phyloP scores from a whole-genome alignment of 352 stramenopile species.

The Phytophthora colocasiae region DNA sequence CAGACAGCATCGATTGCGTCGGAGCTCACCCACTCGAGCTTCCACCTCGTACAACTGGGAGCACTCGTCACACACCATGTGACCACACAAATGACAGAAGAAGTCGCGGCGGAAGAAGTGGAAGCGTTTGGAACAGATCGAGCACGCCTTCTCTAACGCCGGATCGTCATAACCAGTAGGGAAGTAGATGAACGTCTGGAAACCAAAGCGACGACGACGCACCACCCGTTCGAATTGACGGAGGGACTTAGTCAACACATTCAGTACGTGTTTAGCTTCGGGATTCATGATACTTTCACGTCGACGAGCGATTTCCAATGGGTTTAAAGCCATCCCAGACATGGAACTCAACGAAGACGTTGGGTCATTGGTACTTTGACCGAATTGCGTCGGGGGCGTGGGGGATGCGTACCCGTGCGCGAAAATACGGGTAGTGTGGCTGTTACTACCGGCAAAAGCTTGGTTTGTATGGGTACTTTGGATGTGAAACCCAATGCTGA shows the following conservation, averaged over 20 bases:
- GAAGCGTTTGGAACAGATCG: slow-evolving; percentile 63
- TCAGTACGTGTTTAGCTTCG: slow-evolving; percentile 52
- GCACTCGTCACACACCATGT: slow-evolving; percentile 59
- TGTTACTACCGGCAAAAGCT: slow-evolving; percentile 37
- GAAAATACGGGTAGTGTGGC: slow-evolving; percentile 59
- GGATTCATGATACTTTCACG: slow-evolving; percentile 57
- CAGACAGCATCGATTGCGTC: slow-evolving; percentile 55
- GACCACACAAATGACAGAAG: slow-evolving; percentile 65
- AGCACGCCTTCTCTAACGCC: slow-evolving; percentile 39
- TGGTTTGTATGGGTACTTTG: slow-evolving; percentile 29
- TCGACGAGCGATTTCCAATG: slow-evolving; percentile 34
- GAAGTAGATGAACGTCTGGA: slow-evolving; percentile 76
- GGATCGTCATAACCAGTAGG: slow-evolving; percentile 44
- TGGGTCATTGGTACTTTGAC: slow-evolving; percentile 12
- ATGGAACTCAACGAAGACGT: slow-evolving; percentile 23
- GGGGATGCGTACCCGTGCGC: slow-evolving; percentile 62
- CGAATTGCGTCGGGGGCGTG: slow-evolving; percentile 45
- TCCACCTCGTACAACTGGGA: slow-evolving; percentile 62
- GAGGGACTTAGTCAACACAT: slow-evolving; percentile 57
- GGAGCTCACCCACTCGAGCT: slow-evolving; percentile 47
- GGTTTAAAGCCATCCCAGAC: slow-evolving; percentile 26
- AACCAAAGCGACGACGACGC: slow-evolving; percentile 67
- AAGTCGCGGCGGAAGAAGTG: slow-evolving; percentile 54
- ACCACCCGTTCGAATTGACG: slow-evolving; percentile 62
- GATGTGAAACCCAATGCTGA: slow-evolving; percentile 63